Conservation (phyloP, 257 asterid species). For the Craterostigma plantagineum region DNA sequence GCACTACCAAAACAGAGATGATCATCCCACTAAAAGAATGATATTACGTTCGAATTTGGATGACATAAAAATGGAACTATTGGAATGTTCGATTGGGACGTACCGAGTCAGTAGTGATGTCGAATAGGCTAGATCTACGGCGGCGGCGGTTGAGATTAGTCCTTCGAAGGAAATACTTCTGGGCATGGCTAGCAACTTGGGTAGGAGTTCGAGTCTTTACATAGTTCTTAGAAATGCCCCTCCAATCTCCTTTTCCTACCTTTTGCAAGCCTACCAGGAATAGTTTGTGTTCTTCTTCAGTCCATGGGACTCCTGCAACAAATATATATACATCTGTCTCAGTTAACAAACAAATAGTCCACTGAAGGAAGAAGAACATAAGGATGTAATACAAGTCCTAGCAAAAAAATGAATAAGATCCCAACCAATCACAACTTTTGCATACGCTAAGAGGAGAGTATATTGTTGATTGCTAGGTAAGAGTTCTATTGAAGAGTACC, state of each 20-base stretch:
- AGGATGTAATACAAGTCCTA: neutral
- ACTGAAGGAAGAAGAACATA: neutral
- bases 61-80: no score
- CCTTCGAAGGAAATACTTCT: slow-evolving; percentile 63
- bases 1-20: no score
- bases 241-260: slow-evolving; percentile 87
- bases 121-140: slow-evolving; percentile 86
- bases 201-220: slow-evolving; percentile 87
- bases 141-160: slow-evolving; percentile 51
- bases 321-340: neutral
- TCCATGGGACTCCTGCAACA: slow-evolving; percentile 71
- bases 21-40: no score
- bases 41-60: no score
- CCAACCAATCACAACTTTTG: no score
- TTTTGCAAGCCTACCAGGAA: slow-evolving; percentile 68
- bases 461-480: no score
- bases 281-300: slow-evolving; percentile 76
- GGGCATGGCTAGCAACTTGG: slow-evolving; percentile 94
- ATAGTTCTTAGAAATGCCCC: slow-evolving; percentile 63
- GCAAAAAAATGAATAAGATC: no score
- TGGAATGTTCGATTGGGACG: neutral
- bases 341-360: no score
- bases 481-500: no score
- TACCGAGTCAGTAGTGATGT: slow-evolving; percentile 76
- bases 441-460: no score